Evolutionary conservation across 495 filamentous ascomycete genomes (phyloP), one percentile per base, ranked within the genome.

Genomic region (Pyrenula aspistea): DNA sequence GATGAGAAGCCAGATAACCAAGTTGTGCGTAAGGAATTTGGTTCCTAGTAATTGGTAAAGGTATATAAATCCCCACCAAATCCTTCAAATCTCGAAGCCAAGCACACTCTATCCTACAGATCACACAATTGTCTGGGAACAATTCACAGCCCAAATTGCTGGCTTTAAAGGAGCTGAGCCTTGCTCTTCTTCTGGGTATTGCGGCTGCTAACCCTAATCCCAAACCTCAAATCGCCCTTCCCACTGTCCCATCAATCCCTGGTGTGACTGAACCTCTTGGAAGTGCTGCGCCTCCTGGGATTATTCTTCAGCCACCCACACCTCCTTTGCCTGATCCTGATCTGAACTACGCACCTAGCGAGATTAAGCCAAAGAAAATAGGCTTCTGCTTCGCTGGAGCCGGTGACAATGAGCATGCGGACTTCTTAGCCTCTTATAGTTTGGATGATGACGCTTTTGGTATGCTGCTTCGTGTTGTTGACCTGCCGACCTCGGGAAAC

Each of bases 341-440:
- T 3, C 31, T 15, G 15, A 42, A 42, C 15, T 82, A 80, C 55
- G 71, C 67, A 49, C 65, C 70, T 2, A 79, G 77, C 62, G 65
- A 77, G 47, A 77, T 83, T 59, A 74, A 75, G 67, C 81, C 81
- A 47, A 83, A 83, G 77, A 84, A 83, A 68, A 81, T 84, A 58
- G 81, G 80, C 2, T 83, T 81, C 65, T 83, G 83, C 67, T 84
- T 78, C 77, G 81, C 79, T 55, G 81, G 73, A 25, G 70, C 80
- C 12, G 80, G 74, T 20, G 81, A 84, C 63, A 83, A 83, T 61
- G 55, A 72, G 53, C 80, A 19, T 25, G 10, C 42, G 68, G 81
- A 84, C 59, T 84, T 84, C 65, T 65, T 84, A 24, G 80, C 77
- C 2, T 78, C 79, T 3, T 77, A 80, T 63, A 78, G 73, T 67